Conservation (phyloP, 306 rosid species). For the Vigna reflexopilosa region DNA sequence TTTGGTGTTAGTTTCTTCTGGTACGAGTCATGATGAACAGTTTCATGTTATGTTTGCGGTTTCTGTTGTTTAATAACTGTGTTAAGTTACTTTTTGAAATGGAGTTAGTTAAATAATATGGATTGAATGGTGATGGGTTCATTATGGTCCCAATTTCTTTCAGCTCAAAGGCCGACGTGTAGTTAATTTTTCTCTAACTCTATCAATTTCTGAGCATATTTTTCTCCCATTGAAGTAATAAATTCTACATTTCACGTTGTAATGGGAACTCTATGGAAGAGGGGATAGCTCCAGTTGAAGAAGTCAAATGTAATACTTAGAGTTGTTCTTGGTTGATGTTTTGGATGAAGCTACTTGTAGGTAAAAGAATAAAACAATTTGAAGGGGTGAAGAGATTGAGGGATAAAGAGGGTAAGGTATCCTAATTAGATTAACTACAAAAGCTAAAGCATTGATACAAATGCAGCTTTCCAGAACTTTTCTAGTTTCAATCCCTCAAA, state of each 20-base stretch:
- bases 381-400: not conserved
- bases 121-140: not conserved
- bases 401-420: not conserved
- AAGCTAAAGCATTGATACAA: not conserved
- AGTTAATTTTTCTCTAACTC: conserved; percentile 4
- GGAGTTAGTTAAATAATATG: not conserved
- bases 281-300: not conserved
- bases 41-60: conserved; percentile 12
- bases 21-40: not conserved
- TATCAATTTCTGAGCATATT: not conserved
- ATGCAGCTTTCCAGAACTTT: not conserved
- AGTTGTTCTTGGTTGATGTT: conserved; percentile 15
- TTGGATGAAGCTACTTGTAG: conserved; percentile 7
- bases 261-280: not conserved
- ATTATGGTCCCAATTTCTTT: conserved; percentile 4
- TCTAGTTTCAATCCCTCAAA: conserved; percentile 1
- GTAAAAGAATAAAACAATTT: not conserved
- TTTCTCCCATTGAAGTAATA: not conserved
- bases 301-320: not conserved
- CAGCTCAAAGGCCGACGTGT: not conserved
- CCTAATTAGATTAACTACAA: not conserved
- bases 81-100: conserved; percentile 12
- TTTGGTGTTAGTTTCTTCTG: conserved; percentile 15
- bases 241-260: not conserved
- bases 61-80: not conserved